Percentiles rank a stretch among this genome's conserved stretches.
Evolutionary conservation across 257 asterid species (phyloP).

Genomic region (Henckelia pumila): DNA sequence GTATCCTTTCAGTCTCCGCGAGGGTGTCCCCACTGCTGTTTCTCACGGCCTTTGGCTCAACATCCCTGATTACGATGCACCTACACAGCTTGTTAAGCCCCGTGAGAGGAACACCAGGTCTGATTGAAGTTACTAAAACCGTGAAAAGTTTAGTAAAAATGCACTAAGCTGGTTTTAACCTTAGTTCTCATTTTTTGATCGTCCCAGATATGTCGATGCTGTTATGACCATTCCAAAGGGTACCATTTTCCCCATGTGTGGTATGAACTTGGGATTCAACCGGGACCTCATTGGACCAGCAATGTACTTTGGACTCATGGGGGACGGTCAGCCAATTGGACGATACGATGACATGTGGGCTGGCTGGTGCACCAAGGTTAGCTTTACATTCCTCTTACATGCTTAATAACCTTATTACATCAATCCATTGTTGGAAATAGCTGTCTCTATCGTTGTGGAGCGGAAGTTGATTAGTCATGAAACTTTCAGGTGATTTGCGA

Average conservation of each 20-base stretch:
- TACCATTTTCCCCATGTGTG: constrained; percentile 76
- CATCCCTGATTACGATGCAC: constrained; percentile 84
- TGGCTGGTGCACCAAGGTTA: constrained; percentile 86
- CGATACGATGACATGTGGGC: constrained; percentile 95
- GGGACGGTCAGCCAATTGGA: constrained; percentile 87
- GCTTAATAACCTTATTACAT: background rate
- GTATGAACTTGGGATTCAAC: constrained; percentile 72
- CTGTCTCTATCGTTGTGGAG: background rate
- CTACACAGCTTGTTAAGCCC: constrained; percentile 85
- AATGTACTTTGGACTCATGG: constrained; percentile 94
- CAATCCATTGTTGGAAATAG: background rate
- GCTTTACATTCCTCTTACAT: background rate
- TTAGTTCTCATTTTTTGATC: constrained; percentile 12
- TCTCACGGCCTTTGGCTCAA: constrained; percentile 84
- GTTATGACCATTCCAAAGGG: constrained; percentile 81
- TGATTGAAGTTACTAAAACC: background rate
- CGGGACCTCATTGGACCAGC: constrained; percentile 85
- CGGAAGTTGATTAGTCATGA: background rate
- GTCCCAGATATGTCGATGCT: constrained; percentile 67
- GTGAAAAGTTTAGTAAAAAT: background rate
- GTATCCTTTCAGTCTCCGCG: constrained; percentile 82
- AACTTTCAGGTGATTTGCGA: constrained; percentile 64
- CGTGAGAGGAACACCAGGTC: constrained; percentile 76
- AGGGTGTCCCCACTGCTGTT: constrained; percentile 68
- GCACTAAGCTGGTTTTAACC: background rate